phyloP scores from a whole-genome alignment of 352 stramenopile genomes.

The Thalassiosira exigua region DNA sequence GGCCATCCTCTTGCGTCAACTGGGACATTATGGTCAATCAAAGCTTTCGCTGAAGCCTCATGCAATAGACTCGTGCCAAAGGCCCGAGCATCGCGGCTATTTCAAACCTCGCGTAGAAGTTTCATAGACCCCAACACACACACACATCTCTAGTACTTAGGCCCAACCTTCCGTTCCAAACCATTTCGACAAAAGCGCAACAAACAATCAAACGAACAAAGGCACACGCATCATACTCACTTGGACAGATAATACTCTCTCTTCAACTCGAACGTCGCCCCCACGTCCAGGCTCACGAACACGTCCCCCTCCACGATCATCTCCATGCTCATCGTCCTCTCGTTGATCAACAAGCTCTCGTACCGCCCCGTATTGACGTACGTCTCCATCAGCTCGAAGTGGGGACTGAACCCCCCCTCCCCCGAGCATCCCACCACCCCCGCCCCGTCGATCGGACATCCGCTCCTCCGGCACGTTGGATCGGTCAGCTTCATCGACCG shows the following conservation, averaged over 20 bases:
- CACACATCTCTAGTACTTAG: no score
- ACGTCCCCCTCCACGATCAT: constrained; percentile 41
- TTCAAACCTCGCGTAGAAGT: no score
- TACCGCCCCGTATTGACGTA: constrained; percentile 45
- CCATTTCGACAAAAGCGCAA: background rate
- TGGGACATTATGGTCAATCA: no score
- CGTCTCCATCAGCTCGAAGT: constrained; percentile 50
- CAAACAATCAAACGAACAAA: background rate
- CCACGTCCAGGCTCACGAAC: constrained; percentile 52
- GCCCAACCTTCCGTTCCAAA: no score
- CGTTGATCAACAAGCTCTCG: constrained; percentile 44
- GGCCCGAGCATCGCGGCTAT: no score
- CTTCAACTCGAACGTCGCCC: constrained; percentile 43
- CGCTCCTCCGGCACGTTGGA: constrained; percentile 22
- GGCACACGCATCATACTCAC: constrained; percentile 28
- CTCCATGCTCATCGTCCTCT: constrained; percentile 47
- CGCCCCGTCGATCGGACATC: constrained; percentile 42
- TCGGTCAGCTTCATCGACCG: constrained; percentile 32
- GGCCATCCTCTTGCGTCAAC: background rate
- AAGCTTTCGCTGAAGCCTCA: no score
- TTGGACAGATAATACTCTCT: constrained; percentile 47
- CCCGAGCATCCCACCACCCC: constrained; percentile 60
- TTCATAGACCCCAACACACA: no score
- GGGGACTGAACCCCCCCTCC: constrained; percentile 54
- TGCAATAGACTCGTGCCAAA: no score